Base-by-base conservation (phyloP, 768 basidiomycete species). In the Leucosporidium yakuticum region DNA sequence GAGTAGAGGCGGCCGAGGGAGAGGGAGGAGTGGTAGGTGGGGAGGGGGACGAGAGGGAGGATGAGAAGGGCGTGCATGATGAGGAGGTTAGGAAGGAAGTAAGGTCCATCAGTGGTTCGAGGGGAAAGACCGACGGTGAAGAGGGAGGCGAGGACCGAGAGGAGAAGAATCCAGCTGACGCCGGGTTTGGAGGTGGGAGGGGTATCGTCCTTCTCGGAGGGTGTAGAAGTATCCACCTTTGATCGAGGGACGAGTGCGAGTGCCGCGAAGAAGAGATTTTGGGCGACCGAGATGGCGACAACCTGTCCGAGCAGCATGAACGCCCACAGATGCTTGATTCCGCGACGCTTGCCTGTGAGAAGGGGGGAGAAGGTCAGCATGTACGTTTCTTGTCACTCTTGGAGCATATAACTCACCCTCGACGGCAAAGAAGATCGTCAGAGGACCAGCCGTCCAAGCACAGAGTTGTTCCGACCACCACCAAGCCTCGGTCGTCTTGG, bases 221-320 rank as follows among this genome's bases (percentile, higher is more conserved):
- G 32, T 32, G 58, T 60, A 44, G 56, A n/a, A 50, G 27, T 54
- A n/a, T 57, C 25, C 4, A 48, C 49, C 23, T 48, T 34, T 20
- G 56, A 63, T 53, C 65, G 64, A 27, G 74, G 71, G 15, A 79
- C 70, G n/a, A 80, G 74, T 1, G 81, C 79, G 17, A 86, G 63
- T 15, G 85, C 83, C 9, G 84, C 76, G 71, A 84, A 84, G 63
- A 87, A 88, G 25, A 89, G 80, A 63, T 84, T 84, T 0, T 84
- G 83, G 12, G 86, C 85, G 48, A 88, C 84, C 17, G 84, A 85
- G 56, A 88, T 85, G 39, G 88, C 86, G 63, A 89, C 86, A 27
- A 88, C 72, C 77, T 88, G 87, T 8, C 87, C 88, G 14, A 89
- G 81, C 47, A 88, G 79, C 85, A 88, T 87, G 78, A 86, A 88